Conservation (phyloP, 495 filamentous ascomycete genomes). For the Hypoxylon trugodes region DNA sequence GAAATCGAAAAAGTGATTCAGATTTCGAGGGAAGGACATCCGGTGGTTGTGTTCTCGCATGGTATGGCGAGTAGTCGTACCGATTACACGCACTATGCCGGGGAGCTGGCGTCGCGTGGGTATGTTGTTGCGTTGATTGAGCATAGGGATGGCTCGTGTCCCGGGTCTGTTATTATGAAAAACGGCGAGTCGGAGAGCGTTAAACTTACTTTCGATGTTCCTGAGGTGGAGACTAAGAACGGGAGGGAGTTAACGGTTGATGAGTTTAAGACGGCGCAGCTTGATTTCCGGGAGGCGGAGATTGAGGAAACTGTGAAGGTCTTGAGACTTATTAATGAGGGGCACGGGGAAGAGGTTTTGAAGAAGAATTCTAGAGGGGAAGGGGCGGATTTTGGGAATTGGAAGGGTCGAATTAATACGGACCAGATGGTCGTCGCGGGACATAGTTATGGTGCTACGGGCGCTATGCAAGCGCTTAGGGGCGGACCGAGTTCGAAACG, state of each 20-base stretch:
- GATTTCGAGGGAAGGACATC: conserved; percentile 42
- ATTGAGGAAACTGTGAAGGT: conserved; percentile 59
- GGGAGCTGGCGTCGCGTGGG: conserved; percentile 61
- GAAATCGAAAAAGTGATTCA: conserved; percentile 30
- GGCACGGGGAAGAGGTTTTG: conserved; percentile 48
- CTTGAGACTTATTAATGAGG: conserved; percentile 53
- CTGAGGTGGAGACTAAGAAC: conserved; percentile 39
- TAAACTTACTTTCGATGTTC: conserved; percentile 41
- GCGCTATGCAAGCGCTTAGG: conserved; percentile 58
- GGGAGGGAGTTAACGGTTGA: conserved; percentile 37
- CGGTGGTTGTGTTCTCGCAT: conserved; percentile 62
- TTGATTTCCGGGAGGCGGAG: conserved; percentile 62
- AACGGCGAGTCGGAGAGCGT: conserved; percentile 37
- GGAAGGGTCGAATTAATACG: conserved; percentile 49
- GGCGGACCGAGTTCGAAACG: conserved; percentile 45
- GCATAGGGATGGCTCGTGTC: conserved; percentile 63
- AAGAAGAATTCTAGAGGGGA: conserved; percentile 45
- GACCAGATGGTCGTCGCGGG: conserved; percentile 56
- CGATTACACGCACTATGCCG: conserved; percentile 62
- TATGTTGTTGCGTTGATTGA: conserved; percentile 61
- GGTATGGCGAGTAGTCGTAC: conserved; percentile 61
- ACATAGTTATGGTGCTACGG: conserved; percentile 64
- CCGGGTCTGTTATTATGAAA: conserved; percentile 53
- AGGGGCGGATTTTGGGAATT: conserved; percentile 41
- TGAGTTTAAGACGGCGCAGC: conserved; percentile 56